Percentiles rank a stretch among this genome's conserved stretches.
Evolutionary conservation across 345 rosid species (phyloP).

Genomic region (Sonneratia alba): DNA sequence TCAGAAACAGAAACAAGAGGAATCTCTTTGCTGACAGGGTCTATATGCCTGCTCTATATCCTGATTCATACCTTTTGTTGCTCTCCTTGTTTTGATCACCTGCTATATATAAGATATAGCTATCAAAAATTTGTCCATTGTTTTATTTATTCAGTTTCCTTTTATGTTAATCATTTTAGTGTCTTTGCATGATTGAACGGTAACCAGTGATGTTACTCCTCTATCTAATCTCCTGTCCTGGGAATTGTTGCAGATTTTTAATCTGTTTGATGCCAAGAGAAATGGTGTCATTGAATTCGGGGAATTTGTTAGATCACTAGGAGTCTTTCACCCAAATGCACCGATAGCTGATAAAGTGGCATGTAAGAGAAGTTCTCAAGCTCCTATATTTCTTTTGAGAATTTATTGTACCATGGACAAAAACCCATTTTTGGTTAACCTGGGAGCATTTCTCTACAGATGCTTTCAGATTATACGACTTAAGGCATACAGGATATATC

Average conservation of each 20-base stretch:
- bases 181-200: background rate
- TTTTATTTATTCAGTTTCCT: too few species aligned
- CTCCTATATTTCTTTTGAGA: background rate
- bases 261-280: conserved; percentile 74
- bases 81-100: too few species aligned
- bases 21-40: conserved; percentile 95
- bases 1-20: conserved; percentile 55
- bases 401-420: background rate
- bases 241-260: conserved; percentile 44
- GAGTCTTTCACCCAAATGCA: conserved; percentile 76
- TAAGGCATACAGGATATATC: conserved; percentile 78
- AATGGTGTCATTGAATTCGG: conserved; percentile 92
- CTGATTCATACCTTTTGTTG: too few species aligned
- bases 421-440: background rate
- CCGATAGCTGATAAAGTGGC: conserved; percentile 52
- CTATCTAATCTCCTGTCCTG: background rate
- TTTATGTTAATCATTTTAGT: too few species aligned
- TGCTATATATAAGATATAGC: too few species aligned
- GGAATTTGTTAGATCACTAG: conserved; percentile 80
- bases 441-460: conserved; percentile 25
- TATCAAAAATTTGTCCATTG: too few species aligned
- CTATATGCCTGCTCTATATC: background rate
- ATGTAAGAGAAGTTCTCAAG: conserved; percentile 33
- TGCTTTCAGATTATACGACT: conserved; percentile 77
- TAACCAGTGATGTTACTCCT: background rate